Conservation (phyloP, 306 rosid species). For the Medicago arabica region DNA sequence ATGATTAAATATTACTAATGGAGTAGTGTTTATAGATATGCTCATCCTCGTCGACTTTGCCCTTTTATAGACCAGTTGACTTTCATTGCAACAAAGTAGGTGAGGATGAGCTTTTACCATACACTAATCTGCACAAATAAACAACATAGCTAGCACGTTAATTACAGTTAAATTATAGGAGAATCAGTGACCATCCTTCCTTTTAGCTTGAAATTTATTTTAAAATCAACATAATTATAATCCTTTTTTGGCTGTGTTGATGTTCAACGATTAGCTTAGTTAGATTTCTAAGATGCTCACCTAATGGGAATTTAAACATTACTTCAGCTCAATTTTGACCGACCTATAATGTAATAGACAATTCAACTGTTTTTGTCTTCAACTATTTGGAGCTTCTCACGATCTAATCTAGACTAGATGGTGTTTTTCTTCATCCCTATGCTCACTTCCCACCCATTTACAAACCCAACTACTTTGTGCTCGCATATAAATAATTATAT, state of each 20-base stretch:
- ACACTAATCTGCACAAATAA: not conserved
- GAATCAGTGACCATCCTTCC: not conserved
- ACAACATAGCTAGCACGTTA: not conserved
- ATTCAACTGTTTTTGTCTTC: slow-evolving; percentile 10
- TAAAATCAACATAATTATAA: not conserved
- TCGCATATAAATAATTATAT: not conserved
- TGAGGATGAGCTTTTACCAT: not conserved
- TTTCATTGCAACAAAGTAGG: not conserved
- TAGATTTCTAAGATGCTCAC: not conserved
- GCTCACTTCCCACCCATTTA: not conserved
- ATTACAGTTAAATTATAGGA: not conserved
- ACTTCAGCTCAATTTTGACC: no score
- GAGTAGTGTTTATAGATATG: not conserved
- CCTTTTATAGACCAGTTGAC: not conserved
- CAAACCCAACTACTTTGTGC: not conserved
- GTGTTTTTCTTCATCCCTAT: not conserved
- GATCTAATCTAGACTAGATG: not conserved
- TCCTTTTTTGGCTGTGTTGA: not conserved
- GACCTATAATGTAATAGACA: not conserved
- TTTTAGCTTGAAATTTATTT: not conserved
- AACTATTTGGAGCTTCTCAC: not conserved
- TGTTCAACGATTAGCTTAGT: not conserved
- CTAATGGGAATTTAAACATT: no score
- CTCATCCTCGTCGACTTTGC: not conserved
- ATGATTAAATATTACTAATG: no score